phyloP scores from a whole-genome alignment of 2,329 filamentous ascomycete genomes.

The Cladophialophora carrionii region DNA sequence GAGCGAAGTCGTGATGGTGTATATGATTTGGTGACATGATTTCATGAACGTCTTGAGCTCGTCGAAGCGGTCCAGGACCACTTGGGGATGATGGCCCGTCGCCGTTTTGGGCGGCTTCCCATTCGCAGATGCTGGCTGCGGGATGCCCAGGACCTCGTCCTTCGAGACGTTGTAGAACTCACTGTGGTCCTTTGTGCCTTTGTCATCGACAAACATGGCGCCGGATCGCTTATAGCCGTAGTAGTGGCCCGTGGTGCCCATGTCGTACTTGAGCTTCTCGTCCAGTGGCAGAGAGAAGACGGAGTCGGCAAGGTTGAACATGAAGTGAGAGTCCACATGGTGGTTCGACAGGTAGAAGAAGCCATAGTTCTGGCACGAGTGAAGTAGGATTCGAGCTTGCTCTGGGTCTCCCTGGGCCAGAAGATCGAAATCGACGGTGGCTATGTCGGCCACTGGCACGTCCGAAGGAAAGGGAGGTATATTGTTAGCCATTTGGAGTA shows the following conservation, averaged over 20 bases:
- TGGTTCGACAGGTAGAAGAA: conserved; percentile 27
- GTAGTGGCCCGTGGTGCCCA: conserved; percentile 23
- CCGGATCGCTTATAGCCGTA: conserved; percentile 24
- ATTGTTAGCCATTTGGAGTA: conserved; percentile 7
- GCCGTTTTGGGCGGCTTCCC: conserved; percentile 24
- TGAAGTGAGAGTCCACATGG: conserved; percentile 23
- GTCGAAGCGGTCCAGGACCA: conserved; percentile 19
- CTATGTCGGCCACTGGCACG: conserved; percentile 25
- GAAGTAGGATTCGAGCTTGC: conserved; percentile 14
- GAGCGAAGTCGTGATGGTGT: conserved; percentile 35
- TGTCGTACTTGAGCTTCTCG: conserved; percentile 22
- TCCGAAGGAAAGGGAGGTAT: conserved; percentile 18
- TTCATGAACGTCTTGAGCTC: conserved; percentile 23
- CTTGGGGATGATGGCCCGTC: conserved; percentile 16
- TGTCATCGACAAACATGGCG: conserved; percentile 31
- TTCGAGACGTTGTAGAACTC: conserved; percentile 43
- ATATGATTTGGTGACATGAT: conserved; percentile 17
- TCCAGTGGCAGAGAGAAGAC: conserved; percentile 22
- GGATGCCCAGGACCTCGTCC: conserved; percentile 41
- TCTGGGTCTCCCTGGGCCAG: conserved; percentile 16
- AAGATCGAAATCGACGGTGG: conserved; percentile 22
- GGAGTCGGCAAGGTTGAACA: conserved; percentile 19
- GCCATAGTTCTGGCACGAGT: conserved; percentile 24
- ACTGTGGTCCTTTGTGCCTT: conserved; percentile 32
- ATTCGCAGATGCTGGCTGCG: conserved; percentile 22